Evolutionary conservation across 306 rosid genomes (phyloP).

Genomic region (Oxytropis ochrocephala): DNA sequence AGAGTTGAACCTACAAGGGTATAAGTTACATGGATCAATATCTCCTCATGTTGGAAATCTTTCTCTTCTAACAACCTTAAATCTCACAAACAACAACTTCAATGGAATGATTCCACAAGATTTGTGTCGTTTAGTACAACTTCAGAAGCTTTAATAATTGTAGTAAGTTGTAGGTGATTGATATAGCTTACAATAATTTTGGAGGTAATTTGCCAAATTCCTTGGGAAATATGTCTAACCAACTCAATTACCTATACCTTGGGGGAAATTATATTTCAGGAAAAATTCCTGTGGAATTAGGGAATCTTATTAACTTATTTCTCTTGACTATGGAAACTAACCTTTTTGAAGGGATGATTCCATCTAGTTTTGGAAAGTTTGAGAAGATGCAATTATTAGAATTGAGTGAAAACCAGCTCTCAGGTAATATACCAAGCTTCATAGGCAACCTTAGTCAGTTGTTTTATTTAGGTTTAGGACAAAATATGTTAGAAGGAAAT

Average conservation of each 20-base stretch:
- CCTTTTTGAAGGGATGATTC: constrained; percentile 20
- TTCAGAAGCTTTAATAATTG: constrained; percentile 5
- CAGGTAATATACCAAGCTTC: constrained; percentile 14
- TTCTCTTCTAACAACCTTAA: constrained; percentile 1
- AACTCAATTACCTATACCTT: background rate
- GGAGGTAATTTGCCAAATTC: constrained; percentile 30
- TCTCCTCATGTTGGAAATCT: constrained; percentile 42
- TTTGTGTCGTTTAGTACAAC: background rate
- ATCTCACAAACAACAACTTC: constrained; percentile 14
- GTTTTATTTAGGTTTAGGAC: background rate
- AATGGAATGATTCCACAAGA: constrained; percentile 25
- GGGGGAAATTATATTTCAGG: constrained; percentile 11
- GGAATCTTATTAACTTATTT: constrained; percentile 6
- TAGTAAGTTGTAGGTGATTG: background rate
- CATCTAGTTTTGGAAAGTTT: constrained; percentile 18
- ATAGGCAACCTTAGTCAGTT: constrained; percentile 30
- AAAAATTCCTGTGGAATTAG: constrained; percentile 17
- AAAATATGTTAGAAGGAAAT: constrained; percentile 26
- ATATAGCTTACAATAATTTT: constrained; percentile 14
- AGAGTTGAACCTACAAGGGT: background rate
- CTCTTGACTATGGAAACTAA: background rate
- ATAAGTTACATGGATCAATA: constrained; percentile 19
- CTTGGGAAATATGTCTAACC: constrained; percentile 29
- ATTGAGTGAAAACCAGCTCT: constrained; percentile 10
- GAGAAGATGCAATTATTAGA: background rate